Evolutionary conservation across 73 alveolate genomes (phyloP).

Genomic region (Paramecium caudatum): DNA sequence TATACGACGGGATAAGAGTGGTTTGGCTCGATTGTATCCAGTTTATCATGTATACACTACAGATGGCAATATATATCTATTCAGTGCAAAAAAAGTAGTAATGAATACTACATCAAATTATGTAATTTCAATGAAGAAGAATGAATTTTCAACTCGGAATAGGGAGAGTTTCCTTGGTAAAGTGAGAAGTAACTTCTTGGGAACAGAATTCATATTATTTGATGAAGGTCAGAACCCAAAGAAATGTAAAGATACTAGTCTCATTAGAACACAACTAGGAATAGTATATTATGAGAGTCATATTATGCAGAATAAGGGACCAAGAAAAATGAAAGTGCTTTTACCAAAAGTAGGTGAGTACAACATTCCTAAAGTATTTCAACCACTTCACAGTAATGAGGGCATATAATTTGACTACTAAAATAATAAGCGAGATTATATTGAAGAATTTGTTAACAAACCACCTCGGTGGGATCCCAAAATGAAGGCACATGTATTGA

Average conservation of each 20-base stretch:
- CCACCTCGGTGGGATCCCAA: constrained; percentile 95
- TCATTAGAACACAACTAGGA: constrained; percentile 82
- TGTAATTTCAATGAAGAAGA: constrained; percentile 83
- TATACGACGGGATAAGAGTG: constrained; percentile 87
- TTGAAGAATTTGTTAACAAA: constrained; percentile 84
- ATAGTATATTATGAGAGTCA: constrained; percentile 90
- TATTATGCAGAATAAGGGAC: constrained; percentile 93
- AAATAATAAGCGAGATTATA: constrained; percentile 78
- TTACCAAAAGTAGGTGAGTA: constrained; percentile 82
- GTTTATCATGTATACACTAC: constrained; percentile 85
- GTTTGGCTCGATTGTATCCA: constrained; percentile 87
- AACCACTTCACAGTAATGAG: constrained; percentile 80
- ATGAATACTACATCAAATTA: constrained; percentile 88
- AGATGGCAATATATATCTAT: constrained; percentile 85
- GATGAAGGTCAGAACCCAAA: constrained; percentile 92
- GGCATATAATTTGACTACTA: constrained; percentile 80
- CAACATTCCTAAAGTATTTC: constrained; percentile 75
- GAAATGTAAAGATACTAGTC: constrained; percentile 79
- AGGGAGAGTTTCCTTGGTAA: constrained; percentile 84
- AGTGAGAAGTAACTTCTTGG: constrained; percentile 91
- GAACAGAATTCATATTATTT: constrained; percentile 89
- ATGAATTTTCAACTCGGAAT: constrained; percentile 82
- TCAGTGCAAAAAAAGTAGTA: constrained; percentile 89
- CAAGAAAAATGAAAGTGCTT: constrained; percentile 89
- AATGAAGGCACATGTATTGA: constrained; percentile 91